Evolutionary conservation across 2,329 filamentous ascomycete species (phyloP).

Genomic region (Fusarium fracticaudum): DNA sequence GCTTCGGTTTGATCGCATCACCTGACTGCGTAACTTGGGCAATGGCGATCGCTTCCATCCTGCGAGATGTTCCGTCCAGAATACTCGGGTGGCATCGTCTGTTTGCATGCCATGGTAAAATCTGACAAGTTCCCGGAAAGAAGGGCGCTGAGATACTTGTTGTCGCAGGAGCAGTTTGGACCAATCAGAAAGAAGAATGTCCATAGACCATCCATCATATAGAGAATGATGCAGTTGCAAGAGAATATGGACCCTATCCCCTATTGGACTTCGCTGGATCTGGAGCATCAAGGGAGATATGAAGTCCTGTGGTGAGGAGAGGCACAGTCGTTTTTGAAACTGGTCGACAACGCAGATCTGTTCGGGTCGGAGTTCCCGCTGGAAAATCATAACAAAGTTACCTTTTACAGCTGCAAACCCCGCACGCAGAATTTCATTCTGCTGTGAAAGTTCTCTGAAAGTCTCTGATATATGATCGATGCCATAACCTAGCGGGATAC

Average conservation of each 20-base stretch:
- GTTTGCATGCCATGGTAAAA: constrained; percentile 52
- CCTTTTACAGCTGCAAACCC: constrained; percentile 71
- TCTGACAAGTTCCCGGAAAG: constrained; percentile 68
- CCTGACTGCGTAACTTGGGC: constrained; percentile 58
- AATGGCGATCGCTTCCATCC: constrained; percentile 64
- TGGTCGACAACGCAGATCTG: constrained; percentile 55
- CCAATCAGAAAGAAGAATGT: constrained; percentile 77
- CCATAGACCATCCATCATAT: constrained; percentile 94
- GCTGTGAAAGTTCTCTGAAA: constrained; percentile 58
- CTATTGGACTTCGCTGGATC: constrained; percentile 48
- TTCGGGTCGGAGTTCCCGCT: constrained; percentile 58
- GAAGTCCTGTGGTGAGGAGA: constrained; percentile 50
- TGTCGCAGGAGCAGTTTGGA: constrained; percentile 55
- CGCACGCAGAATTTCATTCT: constrained; percentile 76
- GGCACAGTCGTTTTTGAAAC: constrained; percentile 51
- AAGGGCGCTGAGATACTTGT: constrained; percentile 54
- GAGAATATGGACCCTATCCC: constrained; percentile 46
- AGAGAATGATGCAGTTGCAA: constrained; percentile 81
- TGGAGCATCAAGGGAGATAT: constrained; percentile 72
- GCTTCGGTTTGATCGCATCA: constrained; percentile 37
- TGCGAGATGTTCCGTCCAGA: constrained; percentile 75
- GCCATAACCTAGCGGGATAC: constrained; percentile 54
- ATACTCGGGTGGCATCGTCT: constrained; percentile 60
- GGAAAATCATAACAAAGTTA: constrained; percentile 61
- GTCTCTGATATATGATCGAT: constrained; percentile 56